phyloP scores from a whole-genome alignment of 2,329 filamentous ascomycete genomes.

The Diplodia sapinea region DNA sequence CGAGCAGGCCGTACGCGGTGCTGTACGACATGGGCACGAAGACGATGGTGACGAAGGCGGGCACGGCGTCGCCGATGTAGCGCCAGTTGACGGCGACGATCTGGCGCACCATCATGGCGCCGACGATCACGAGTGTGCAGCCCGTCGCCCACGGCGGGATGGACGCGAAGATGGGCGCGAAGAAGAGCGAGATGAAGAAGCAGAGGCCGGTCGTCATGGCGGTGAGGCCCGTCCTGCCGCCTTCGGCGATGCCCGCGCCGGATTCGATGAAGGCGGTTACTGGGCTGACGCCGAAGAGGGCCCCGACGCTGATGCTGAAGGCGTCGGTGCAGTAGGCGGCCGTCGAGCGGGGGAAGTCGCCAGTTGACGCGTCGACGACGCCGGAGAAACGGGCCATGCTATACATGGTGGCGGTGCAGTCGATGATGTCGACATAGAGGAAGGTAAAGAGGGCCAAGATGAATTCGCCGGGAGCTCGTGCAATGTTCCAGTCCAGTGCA shows the following conservation, averaged over 20 bases:
- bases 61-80: constrained; percentile 82
- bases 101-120: constrained; percentile 77
- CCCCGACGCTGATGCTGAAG: constrained; percentile 78
- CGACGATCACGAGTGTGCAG: constrained; percentile 58
- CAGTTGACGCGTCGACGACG: constrained; percentile 77
- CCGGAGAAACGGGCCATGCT: constrained; percentile 86
- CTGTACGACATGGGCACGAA: constrained; percentile 90
- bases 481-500: constrained; percentile 75
- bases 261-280: constrained; percentile 89
- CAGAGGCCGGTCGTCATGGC: constrained; percentile 78
- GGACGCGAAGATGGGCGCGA: constrained; percentile 87
- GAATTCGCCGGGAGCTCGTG: constrained; percentile 71
- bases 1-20: constrained; percentile 85
- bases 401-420: constrained; percentile 85
- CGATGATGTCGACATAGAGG: constrained; percentile 89
- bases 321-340: constrained; percentile 86
- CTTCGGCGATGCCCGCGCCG: constrained; percentile 85
- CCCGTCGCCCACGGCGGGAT: constrained; percentile 90
- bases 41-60: constrained; percentile 81
- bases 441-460: constrained; percentile 85
- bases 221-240: constrained; percentile 81
- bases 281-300: constrained; percentile 77
- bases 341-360: constrained; percentile 86
- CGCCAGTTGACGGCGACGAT: constrained; percentile 85
- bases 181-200: constrained; percentile 88